phyloP scores from a whole-genome alignment of 140 eudicot species.

The Oenanthe javanica region DNA sequence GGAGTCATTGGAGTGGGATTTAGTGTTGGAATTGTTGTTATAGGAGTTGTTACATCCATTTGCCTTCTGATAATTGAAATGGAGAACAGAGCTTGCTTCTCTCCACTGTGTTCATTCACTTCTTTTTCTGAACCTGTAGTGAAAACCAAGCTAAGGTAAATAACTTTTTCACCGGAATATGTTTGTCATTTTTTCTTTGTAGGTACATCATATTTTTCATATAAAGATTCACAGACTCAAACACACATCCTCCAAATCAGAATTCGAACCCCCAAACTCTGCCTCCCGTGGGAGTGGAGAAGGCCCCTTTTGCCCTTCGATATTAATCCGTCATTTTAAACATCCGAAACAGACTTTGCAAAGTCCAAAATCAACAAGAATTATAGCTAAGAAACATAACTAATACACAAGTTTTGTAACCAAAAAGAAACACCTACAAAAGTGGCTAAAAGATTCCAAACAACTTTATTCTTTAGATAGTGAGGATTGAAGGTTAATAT shows the following conservation, averaged over 20 bases:
- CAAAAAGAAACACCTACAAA: not conserved
- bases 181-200: not conserved
- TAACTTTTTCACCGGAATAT: not conserved
- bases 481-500: not conserved
- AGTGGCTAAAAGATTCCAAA: not conserved
- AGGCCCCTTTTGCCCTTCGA: not conserved
- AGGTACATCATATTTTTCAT: not conserved
- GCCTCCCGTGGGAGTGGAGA: not conserved
- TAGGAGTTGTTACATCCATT: slow-evolving; percentile 56
- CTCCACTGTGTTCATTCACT: not conserved
- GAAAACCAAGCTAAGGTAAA: not conserved
- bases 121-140: slow-evolving; percentile 6
- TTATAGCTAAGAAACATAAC: not conserved
- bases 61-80: slow-evolving; percentile 24
- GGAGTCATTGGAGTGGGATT: slow-evolving; percentile 22
- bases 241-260: not conserved
- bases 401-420: not conserved
- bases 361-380: not conserved
- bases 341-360: not conserved
- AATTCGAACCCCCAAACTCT: not conserved
- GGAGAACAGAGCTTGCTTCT: not conserved
- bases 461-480: slow-evolving; percentile 5
- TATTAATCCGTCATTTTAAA: not conserved
- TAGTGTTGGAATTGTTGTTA: slow-evolving; percentile 68
- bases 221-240: not conserved